phyloP scores from a whole-genome alignment of 2,329 filamentous ascomycete species.

The Ophiocordyceps camponoti-leonardi region DNA sequence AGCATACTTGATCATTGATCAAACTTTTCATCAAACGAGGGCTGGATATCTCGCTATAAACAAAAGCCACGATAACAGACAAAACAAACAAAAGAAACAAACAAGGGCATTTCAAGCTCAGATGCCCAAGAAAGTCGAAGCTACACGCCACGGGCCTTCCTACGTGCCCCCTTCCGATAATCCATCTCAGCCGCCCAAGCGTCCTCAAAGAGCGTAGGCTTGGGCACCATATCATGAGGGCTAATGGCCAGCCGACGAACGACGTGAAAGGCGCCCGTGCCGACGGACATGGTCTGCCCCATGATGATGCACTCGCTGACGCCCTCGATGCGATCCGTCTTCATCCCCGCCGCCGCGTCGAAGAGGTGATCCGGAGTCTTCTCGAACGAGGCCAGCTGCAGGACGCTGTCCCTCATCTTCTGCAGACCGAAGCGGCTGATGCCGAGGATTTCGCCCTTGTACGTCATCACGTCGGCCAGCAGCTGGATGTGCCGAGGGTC shows the following conservation, averaged over 20 bases:
- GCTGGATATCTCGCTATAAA: no score
- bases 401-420: conserved; percentile 86
- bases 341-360: conserved; percentile 85
- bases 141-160: not conserved
- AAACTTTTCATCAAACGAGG: no score
- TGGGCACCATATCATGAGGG: conserved; percentile 36
- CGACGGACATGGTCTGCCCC: conserved; percentile 84
- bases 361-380: conserved; percentile 97
- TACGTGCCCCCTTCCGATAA: conserved; percentile 2
- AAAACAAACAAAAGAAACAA: no score
- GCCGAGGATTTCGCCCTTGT: conserved; percentile 82
- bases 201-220: conserved; percentile 56
- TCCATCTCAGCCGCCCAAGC: conserved; percentile 26
- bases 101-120: no score
- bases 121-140: no score
- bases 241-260: conserved; percentile 58
- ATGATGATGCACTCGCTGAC: conserved; percentile 97
- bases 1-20: no score
- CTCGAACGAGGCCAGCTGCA: conserved; percentile 99
- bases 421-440: conserved; percentile 98
- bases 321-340: conserved; percentile 80
- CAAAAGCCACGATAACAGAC: no score
- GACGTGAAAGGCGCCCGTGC: conserved; percentile 84
- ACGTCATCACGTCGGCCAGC: conserved; percentile 94
- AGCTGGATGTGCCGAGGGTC: conserved; percentile 95